Evolutionary conservation across 1,139 yeast species (phyloP).

Genomic region (Nakaseomyces kungkrabaensis): DNA sequence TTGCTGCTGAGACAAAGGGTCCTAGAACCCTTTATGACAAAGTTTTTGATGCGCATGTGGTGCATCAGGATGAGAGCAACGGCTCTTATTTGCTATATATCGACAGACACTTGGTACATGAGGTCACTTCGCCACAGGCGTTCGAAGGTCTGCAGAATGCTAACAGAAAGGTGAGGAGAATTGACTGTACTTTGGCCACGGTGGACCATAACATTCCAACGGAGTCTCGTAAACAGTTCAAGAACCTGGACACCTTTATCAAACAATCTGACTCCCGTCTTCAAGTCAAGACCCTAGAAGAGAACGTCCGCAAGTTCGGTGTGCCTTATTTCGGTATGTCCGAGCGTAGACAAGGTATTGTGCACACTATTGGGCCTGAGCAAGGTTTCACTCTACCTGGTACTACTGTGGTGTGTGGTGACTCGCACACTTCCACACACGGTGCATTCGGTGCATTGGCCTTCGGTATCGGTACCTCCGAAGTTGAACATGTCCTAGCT

Average conservation of each 20-base stretch:
- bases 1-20: constrained; percentile 19
- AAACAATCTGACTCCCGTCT: constrained; percentile 84
- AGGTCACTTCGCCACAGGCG: constrained; percentile 98
- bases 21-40: constrained; percentile 85
- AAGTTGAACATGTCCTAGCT: constrained; percentile 96
- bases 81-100: constrained; percentile 81
- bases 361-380: constrained; percentile 96
- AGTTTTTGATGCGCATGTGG: constrained; percentile 90
- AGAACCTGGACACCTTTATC: constrained; percentile 69
- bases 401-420: constrained; percentile 97
- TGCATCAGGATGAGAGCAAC: constrained; percentile 67
- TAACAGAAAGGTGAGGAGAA: constrained; percentile 78
- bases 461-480: constrained; percentile 97
- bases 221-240: constrained; percentile 64
- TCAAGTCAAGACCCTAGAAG: constrained; percentile 86
- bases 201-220: constrained; percentile 98
- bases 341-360: constrained; percentile 93
- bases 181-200: constrained; percentile 92
- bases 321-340: constrained; percentile 91
- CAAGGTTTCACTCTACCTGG: constrained; percentile 98
- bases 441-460: constrained; percentile 99
- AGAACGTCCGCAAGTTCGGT: constrained; percentile 81
- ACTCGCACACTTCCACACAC: constrained; percentile 95
- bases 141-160: constrained; percentile 89
- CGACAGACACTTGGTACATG: constrained; percentile 95